These are phyloP conservation scores for Solanum paucissectum DNA, from an alignment of 257 asterid species.

Conservation along the genomic window DNA sequence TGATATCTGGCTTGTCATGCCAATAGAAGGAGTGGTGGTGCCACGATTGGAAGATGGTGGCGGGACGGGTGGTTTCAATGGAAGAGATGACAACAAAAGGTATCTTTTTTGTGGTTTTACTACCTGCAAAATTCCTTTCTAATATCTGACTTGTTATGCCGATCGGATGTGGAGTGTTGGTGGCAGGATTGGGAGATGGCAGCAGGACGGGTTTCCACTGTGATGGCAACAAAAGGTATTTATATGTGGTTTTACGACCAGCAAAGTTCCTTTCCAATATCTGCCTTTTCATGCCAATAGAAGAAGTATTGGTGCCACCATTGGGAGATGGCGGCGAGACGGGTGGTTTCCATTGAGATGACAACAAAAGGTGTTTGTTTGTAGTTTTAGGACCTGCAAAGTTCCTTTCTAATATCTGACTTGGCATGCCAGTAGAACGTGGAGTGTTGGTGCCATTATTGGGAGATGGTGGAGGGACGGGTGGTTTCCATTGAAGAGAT, in stretches of 20 bases:
- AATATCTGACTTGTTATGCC: neutral
- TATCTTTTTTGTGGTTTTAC: neutral
- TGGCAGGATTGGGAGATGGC: slow-evolving; percentile 18
- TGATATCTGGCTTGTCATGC: neutral
- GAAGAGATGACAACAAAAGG: slow-evolving; percentile 15
- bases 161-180: neutral
- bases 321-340: neutral
- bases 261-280: neutral
- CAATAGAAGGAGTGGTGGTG: neutral
- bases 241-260: neutral
- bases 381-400: neutral
- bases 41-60: slow-evolving; percentile 30
- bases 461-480: slow-evolving; percentile 18
- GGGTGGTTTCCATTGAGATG: slow-evolving; percentile 10
- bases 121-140: neutral
- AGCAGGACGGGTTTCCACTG: slow-evolving; percentile 8
- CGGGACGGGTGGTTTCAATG: neutral
- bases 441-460: slow-evolving; percentile 7
- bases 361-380: neutral
- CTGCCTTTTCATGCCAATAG: neutral
- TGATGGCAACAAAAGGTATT: slow-evolving; percentile 12
- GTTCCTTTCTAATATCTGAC: neutral
- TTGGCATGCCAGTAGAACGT: neutral
- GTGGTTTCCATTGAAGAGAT: slow-evolving; percentile 14
- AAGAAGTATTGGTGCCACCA: neutral